A percentile compares a stretch with the other conserved stretches of the same genome.
These are phyloP conservation scores for Conticribra guillardii DNA, from an alignment of 108 stramenopile genomes.

Conservation along the genomic window DNA sequence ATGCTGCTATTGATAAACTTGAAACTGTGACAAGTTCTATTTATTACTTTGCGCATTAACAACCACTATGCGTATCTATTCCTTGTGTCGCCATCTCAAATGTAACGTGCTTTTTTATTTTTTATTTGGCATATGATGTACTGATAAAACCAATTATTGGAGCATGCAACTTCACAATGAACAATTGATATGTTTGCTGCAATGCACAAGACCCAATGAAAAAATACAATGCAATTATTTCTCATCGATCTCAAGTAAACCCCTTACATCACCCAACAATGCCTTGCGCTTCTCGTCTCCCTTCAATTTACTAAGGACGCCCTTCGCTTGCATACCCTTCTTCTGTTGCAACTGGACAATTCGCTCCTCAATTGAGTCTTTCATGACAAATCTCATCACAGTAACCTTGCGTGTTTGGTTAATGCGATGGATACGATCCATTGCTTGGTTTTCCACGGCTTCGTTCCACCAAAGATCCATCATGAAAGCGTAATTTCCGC, in stretches of 20 bases:
- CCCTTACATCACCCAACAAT: slow-evolving; percentile 40
- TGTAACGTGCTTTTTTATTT: no score
- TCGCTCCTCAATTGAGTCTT: slow-evolving; percentile 54
- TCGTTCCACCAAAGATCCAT: slow-evolving; percentile 67
- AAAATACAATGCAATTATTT: no score
- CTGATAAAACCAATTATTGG: no score
- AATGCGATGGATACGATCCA: slow-evolving; percentile 65
- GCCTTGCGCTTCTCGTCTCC: slow-evolving; percentile 57
- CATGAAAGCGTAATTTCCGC: slow-evolving; percentile 68
- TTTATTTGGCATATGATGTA: no score
- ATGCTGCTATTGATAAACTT: no score
- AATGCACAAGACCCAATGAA: no score
- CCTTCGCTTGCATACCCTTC: slow-evolving; percentile 55
- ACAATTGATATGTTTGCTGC: no score
- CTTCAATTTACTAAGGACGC: slow-evolving; percentile 47
- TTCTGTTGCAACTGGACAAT: slow-evolving; percentile 50
- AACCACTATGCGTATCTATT: no score
- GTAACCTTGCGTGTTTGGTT: slow-evolving; percentile 52
- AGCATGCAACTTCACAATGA: no score
- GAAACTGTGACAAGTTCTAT: no score
- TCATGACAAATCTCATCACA: slow-evolving; percentile 54
- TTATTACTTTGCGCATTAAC: no score
- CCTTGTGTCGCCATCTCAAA: no score
- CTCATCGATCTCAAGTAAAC: slow-evolving; percentile 41
- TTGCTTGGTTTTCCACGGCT: slow-evolving; percentile 56